Percentiles rank a stretch among this genome's conserved stretches.
Evolutionary conservation across 306 rosid genomes (phyloP).

Genomic region (Fragaria vesca): DNA sequence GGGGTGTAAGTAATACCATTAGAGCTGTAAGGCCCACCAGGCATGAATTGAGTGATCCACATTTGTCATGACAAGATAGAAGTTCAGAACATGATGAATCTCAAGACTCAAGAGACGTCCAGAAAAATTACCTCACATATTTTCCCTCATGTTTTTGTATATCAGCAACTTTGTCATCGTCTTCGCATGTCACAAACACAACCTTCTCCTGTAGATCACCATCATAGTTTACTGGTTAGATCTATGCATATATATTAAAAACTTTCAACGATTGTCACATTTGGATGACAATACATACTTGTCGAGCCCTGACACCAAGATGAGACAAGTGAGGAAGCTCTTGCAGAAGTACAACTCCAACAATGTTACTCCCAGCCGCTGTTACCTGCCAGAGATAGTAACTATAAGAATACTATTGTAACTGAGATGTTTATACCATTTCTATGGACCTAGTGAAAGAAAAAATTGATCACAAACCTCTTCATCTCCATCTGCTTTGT

Average conservation of each 20-base stretch:
- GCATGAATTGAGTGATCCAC: slow-evolving; percentile 8
- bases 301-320: slow-evolving; percentile 98
- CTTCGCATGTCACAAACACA: slow-evolving; percentile 92
- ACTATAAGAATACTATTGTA: slow-evolving; percentile 23
- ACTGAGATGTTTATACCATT: neutral
- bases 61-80: slow-evolving; percentile 19
- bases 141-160: slow-evolving; percentile 55
- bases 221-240: slow-evolving; percentile 14
- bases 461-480: slow-evolving; percentile 55
- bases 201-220: slow-evolving; percentile 80
- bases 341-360: slow-evolving; percentile 82
- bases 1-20: neutral
- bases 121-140: slow-evolving; percentile 55
- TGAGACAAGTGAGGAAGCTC: slow-evolving; percentile 99
- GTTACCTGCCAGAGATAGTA: slow-evolving; percentile 65
- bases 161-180: slow-evolving; percentile 62
- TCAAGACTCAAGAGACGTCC: neutral
- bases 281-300: slow-evolving; percentile 50
- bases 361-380: slow-evolving; percentile 86
- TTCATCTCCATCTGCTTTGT: slow-evolving; percentile 95
- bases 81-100: slow-evolving; percentile 13
- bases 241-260: slow-evolving; percentile 12
- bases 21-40: neutral
- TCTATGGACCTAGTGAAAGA: neutral
- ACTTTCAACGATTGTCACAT: neutral